Evolutionary conservation across 352 stramenopile species (phyloP), one percentile per base, ranked within the genome.

Genomic region (Thalassiosira delicatula): DNA sequence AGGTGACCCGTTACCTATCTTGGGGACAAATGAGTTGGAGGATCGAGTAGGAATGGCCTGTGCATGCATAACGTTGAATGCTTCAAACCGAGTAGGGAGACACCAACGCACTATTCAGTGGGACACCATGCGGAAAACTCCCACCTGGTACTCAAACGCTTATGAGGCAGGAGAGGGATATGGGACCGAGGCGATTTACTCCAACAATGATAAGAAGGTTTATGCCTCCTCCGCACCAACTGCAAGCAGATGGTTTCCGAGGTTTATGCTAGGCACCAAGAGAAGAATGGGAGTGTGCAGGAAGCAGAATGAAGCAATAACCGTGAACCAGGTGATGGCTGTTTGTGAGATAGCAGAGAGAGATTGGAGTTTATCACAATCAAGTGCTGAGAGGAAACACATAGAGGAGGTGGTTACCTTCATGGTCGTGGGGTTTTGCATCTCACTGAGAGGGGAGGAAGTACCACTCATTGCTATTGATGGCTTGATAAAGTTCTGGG

Each of bases 121-220:
- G 21, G 65, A 81, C 19, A 67, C 73, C 19, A 70, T 70, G 33
- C 27, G 62, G 33, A 83, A 83, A 35, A 78, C 57, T 1, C 54
- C 40, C 2, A 77, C 69, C 0, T 77, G 74, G 65, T 83, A 77
- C 23, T 29, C 25, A 7, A 76, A 83, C n/a, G n/a, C n/a, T n/a
- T 76, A 63, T 19, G 29, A 70, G 11, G 63, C 53, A 21, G 46
- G 40, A 21, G 46, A 32, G 25, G 46, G n/a, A n/a, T n/a, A n/a
- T n/a, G n/a, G n/a, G n/a, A n/a, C n/a, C n/a, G n/a, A 7, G 21
- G 32, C 30, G 12, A 25, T 25, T 27, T 30, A 30, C 17, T 40
- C 40, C 30, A 57, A 57, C 5, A n/a, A 76, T 35, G 60, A 71
- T 2, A 65, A 33, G 37, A 76, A 77, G 57, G 12, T 46, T 3